Base-by-base conservation (phyloP, 495 filamentous ascomycete species). In the Xylaria telfairii region DNA sequence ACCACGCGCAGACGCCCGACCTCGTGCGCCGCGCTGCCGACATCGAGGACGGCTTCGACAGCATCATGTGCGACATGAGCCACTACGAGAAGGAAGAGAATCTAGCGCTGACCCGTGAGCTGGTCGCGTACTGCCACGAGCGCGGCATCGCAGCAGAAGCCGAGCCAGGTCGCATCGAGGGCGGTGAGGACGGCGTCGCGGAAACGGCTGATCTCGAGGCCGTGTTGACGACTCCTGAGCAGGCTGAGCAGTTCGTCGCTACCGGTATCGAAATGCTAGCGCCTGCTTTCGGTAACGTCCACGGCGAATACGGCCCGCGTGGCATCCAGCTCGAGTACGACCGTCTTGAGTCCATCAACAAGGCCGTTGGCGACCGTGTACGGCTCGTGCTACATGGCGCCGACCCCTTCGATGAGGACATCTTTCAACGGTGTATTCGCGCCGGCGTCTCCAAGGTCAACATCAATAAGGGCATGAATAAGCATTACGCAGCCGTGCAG, bases 1-100 rank as follows among this genome's bases (percentile, higher is more conserved):
- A 94, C 83, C 92, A 95, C 80, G 89, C 89, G 28, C 91, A 93
- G 75, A 88, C 86, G 15, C 88, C 90, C n/a, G 90, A 91, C 68
- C 88, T 92, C 17, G 90, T 93, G 74, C 86, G 86, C 4, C 82
- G 81, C 17, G 91, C 90, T 0, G 91, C 90, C 3, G 88, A 92
- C 71, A 84, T 87, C 37, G 79, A 79, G 13, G 88, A 85, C 47
- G 89, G 84, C 44, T 94, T 93, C 76, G 92, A 94, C 80, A 89
- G 88, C 78, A 93, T 94, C 84, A 93, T 93, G 90, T 89, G 92
- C 60, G 92, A 93, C 80, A 93, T 92, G 90, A 90, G 85, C 74
- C 90, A 95, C 79, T 92, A 94, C 78, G 91, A 93, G 78, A 93
- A 93, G 76, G 92, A 88, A 47, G 92, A 94, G 83, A 95, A 96